phyloP scores from a whole-genome alignment of 352 stramenopile species.

The Pythium sp. region DNA sequence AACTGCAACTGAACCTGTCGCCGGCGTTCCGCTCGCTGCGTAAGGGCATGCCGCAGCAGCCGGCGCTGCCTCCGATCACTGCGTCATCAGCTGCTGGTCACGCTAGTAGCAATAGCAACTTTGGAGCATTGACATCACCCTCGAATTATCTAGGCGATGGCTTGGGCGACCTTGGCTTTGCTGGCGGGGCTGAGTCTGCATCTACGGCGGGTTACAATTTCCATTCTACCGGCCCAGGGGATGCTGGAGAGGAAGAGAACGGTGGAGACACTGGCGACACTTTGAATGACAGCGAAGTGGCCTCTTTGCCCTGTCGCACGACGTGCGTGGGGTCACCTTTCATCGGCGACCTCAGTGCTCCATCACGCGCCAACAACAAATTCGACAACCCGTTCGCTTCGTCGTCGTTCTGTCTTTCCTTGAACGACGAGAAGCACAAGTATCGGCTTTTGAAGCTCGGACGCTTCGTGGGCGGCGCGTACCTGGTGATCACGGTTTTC shows the following conservation, averaged over 20 bases:
- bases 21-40: conserved; percentile 62
- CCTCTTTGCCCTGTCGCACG: conserved; percentile 10
- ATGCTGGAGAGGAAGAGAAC: not conserved
- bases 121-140: conserved; percentile 1
- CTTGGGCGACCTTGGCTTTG: not conserved
- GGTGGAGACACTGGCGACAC: not conserved
- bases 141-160: not conserved
- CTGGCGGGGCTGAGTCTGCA: not conserved
- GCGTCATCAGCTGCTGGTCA: conserved; percentile 16
- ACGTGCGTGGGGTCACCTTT: conserved; percentile 23
- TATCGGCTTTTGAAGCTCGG: conserved; percentile 68
- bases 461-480: conserved; percentile 60
- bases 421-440: conserved; percentile 24
- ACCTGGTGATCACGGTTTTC: conserved; percentile 67
- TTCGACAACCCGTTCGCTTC: not conserved
- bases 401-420: not conserved
- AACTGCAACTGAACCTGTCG: conserved; percentile 51
- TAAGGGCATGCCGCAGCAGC: conserved; percentile 65
- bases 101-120: not conserved
- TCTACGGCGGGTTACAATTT: not conserved
- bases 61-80: conserved; percentile 54
- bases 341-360: conserved; percentile 32
- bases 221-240: not conserved
- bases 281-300: conserved; percentile 5
- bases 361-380: not conserved